Percentiles rank a stretch among this genome's conserved stretches.
These are phyloP conservation scores for Fusarium robinianum DNA, from an alignment of 2,329 filamentous ascomycete genomes.

Conservation along the genomic window DNA sequence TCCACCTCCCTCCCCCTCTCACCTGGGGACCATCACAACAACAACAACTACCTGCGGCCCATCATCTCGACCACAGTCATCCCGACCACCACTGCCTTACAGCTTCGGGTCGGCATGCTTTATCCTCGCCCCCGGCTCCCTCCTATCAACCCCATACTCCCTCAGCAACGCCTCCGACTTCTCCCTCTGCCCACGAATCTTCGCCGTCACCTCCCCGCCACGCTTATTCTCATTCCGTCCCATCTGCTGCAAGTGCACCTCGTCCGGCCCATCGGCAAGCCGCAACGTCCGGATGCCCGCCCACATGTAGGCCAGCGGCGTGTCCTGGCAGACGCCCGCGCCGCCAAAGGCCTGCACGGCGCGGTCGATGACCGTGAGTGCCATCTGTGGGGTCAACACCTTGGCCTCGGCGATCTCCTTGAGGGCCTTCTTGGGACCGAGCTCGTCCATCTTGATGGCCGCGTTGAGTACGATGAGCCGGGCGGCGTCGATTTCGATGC, in stretches of 20 bases:
- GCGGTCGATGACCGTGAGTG: slow-evolving; percentile 87
- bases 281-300: slow-evolving; percentile 78
- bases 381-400: slow-evolving; percentile 81
- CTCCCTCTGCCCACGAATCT: slow-evolving; percentile 66
- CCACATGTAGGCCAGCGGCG: slow-evolving; percentile 85
- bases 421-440: slow-evolving; percentile 84
- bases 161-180: slow-evolving; percentile 69
- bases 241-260: slow-evolving; percentile 87
- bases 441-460: slow-evolving; percentile 89
- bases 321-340: slow-evolving; percentile 91
- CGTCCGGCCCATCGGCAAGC: slow-evolving; percentile 92
- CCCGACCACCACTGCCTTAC: slow-evolving; percentile 37
- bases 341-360: slow-evolving; percentile 92
- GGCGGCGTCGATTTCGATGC: slow-evolving; percentile 91
- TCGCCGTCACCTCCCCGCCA: slow-evolving; percentile 62
- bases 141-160: slow-evolving; percentile 54
- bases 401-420: slow-evolving; percentile 96
- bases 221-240: slow-evolving; percentile 79
- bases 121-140: slow-evolving; percentile 59
- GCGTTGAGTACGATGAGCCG: slow-evolving; percentile 91
- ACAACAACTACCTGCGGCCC: slow-evolving; percentile 16
- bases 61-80: slow-evolving; percentile 3
- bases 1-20: slow-evolving; percentile 11
- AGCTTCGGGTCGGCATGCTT: slow-evolving; percentile 50
- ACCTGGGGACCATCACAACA: no score